Base-by-base conservation (phyloP, 2,329 filamentous ascomycete genomes). In the Trichoderma atrobrunneum region DNA sequence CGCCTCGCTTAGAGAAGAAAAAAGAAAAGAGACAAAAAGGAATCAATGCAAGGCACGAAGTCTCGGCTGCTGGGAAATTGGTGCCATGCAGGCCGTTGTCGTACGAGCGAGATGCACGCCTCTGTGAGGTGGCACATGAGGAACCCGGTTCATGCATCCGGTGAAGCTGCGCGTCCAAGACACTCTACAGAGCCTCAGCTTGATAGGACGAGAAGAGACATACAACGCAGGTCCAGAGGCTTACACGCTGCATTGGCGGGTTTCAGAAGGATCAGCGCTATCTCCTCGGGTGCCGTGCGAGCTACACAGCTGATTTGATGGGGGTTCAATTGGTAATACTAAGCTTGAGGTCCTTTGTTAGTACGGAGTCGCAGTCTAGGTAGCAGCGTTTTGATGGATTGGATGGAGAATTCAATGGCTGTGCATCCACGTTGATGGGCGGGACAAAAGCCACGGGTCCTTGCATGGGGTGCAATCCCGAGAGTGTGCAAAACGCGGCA, bases 131-230 rank as follows among this genome's bases (percentile, higher is more conserved):
- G 64, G 51, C 34, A 54, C 66, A 43, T 26, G 39, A 57, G 30
- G 26, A 39, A 36, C 28, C 66, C 66, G 66, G 66, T 61, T 62
- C 66, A 70, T 70, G 66, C 57, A 70, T 70, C 66, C 66, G 66
- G 66, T 62, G 66, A 70, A 70, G 66, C 66, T 70, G 66, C 57
- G 57, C 66, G 66, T 70, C 39, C 32, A n/a, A 39, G 16, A 70
- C 39, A 62, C 26, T 32, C n/a, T 10, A 48, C 6, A 28, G 57
- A 43, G 57, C 26, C 56, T 61, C 66, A 36, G 66, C n/a, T 36
- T 51, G 28, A 21, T 54, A 36, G 39, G 16, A 36, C 28, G 18
- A 51, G 39, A 34, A 34, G 16, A 34, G 32, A 12, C 32, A 59
- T 7, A 18, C 36, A 48, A 48, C 36, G 30, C 24, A 26, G 36